These are phyloP conservation scores for Podospora fimiseda DNA, from an alignment of 495 filamentous ascomycete genomes.

Conservation along the genomic window DNA sequence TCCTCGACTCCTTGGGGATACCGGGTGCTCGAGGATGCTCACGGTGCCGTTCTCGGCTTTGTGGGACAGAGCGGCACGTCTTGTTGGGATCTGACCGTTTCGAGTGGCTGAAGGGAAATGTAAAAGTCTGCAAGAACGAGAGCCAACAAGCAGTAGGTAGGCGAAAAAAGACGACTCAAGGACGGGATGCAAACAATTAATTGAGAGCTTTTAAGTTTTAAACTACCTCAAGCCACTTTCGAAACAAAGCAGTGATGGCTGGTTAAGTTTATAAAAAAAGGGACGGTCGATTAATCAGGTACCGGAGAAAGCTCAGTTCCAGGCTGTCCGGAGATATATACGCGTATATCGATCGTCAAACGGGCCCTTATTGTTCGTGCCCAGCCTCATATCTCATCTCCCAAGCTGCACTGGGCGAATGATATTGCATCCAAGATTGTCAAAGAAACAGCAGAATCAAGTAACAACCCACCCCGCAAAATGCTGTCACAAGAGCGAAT, in stretches of 20 bases:
- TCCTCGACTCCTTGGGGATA: background rate
- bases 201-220: too few relatives aligned
- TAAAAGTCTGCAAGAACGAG: too few relatives aligned
- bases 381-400: background rate
- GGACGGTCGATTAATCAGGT: too few relatives aligned
- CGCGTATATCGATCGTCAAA: background rate
- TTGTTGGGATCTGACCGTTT: background rate
- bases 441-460: background rate
- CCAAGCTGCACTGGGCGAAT: background rate
- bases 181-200: too few relatives aligned
- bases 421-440: background rate
- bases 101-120: background rate
- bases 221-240: too few relatives aligned
- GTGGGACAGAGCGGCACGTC: background rate
- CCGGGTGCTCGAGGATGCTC: too few relatives aligned
- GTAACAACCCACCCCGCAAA: background rate
- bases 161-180: background rate
- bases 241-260: too few relatives aligned
- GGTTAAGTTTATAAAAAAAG: too few relatives aligned
- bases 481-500: background rate
- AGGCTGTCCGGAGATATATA: background rate
- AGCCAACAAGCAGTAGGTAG: too few relatives aligned
- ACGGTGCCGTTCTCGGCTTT: background rate
- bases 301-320: too few relatives aligned
- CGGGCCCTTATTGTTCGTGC: background rate